Base-by-base conservation (phyloP, 768 basidiomycete genomes). In the Russula dissimulans region DNA sequence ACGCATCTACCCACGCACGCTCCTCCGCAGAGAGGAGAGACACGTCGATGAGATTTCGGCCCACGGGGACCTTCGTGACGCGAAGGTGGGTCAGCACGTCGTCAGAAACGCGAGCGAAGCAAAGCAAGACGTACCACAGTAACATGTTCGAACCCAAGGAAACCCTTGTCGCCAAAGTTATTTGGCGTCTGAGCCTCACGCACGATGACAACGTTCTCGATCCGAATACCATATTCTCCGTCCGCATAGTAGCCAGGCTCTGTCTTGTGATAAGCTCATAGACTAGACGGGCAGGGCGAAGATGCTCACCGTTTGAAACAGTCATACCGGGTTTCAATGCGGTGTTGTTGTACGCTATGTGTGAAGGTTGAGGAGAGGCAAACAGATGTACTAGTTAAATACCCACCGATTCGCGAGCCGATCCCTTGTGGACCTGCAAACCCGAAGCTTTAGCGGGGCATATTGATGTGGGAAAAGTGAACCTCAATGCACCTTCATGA, bases 161-260 rank as follows among this genome's bases (percentile, higher is more conserved):
- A 98, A 1, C 87, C 90, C 65, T 87, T 87, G 18, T 83, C 82
- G 1, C 90, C 92, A 69, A 95, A 98, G 64, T 81, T 79, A 68
- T 84, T 81, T 8, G 77, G 81, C 0, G 91, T 92, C 55, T 86
- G 71, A 10, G 73, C 85, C 46, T 85, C 79, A 51, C 81, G 78
- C 4, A 95, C 88, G 18, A 95, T 76, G 22, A 94, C 83, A 45
- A 97, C 79, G 71, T 83, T 93, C 74, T 99, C 95, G 66, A 95
- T 91, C 4, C 97, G 85, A 67, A 98, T 92, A 2, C 95, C 95
- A 67, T 86, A 98, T 47, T 79, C 75, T 2, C 94, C 95, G 66
- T 97, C 94, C 8, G 83, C 84, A 70, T 97, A 97, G 71, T 88
- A 95, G 9, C 94, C 93, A 1, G 94, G 94, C 65, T 95, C 94